A percentile compares a stretch with the other conserved stretches of the same genome.
These are phyloP conservation scores for Carex littledalei DNA, from an alignment of 176 grass and related monocot species.

Conservation along the genomic window DNA sequence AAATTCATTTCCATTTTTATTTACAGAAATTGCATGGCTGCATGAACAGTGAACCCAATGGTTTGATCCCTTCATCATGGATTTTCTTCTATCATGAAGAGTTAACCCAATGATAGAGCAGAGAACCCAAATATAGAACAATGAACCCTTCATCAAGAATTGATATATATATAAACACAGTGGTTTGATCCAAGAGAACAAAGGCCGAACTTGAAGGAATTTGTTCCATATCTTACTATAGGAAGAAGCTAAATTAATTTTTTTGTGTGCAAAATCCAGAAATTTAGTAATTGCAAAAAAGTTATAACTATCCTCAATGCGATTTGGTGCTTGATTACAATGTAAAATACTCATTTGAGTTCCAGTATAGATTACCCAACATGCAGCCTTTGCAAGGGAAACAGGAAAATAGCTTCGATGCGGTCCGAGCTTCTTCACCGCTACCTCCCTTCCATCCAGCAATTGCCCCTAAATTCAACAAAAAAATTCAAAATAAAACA, in stretches of 20 bases:
- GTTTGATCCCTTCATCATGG: too few species aligned
- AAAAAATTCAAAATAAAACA: background rate
- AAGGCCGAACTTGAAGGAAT: background rate
- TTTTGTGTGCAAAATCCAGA: background rate
- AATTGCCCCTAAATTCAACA: slow-evolving; percentile 32
- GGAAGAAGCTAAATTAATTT: background rate
- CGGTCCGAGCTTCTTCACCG: slow-evolving; percentile 62
- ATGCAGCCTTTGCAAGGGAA: background rate
- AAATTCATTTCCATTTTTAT: too few species aligned
- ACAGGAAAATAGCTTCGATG: slow-evolving; percentile 25
- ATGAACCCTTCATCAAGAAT: too few species aligned
- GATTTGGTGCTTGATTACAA: background rate
- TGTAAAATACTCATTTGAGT: too few species aligned
- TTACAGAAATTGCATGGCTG: too few species aligned
- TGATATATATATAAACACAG: background rate
- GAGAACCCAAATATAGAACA: too few species aligned
- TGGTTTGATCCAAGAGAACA: background rate
- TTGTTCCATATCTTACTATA: background rate
- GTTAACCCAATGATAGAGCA: too few species aligned
- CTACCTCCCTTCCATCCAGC: slow-evolving; percentile 71
- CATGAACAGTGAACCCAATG: too few species aligned
- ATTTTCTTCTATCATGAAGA: too few species aligned
- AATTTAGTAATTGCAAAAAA: background rate
- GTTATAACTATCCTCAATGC: background rate
- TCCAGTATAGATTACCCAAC: background rate